Conservation (phyloP, 2,329 filamentous ascomycete species). For the Thielaviopsis populi region DNA sequence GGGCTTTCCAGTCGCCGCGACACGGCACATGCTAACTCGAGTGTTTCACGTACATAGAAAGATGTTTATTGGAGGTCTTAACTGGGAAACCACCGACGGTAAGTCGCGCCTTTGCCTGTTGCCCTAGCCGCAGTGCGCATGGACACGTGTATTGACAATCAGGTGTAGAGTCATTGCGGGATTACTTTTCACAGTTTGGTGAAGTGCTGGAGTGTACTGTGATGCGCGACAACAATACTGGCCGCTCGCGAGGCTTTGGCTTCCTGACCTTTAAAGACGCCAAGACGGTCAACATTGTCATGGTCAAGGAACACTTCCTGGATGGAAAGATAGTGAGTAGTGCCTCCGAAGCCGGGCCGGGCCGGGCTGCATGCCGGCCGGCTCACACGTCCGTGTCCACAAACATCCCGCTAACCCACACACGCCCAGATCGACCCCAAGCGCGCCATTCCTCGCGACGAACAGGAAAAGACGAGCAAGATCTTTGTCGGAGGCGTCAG, state of each 20-base stretch:
- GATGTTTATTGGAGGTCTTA: slow-evolving; percentile 98
- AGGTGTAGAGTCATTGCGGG: slow-evolving; percentile 70
- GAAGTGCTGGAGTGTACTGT: slow-evolving; percentile 97
- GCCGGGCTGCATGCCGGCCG: background rate
- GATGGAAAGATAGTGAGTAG: slow-evolving; percentile 93
- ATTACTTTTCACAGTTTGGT: slow-evolving; percentile 96
- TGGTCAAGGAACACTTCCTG: slow-evolving; percentile 98
- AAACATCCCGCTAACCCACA: background rate
- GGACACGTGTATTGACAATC: slow-evolving; percentile 2
- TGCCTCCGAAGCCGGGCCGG: too few species aligned
- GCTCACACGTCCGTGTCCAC: too few species aligned
- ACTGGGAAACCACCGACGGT: slow-evolving; percentile 99
- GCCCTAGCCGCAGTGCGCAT: background rate
- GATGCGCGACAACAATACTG: slow-evolving; percentile 93
- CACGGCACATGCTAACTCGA: background rate
- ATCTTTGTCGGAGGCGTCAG: slow-evolving; percentile 97
- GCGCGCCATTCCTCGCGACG: slow-evolving; percentile 88
- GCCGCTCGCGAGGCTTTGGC: slow-evolving; percentile 86
- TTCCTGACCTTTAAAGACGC: slow-evolving; percentile 97
- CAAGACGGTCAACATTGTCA: slow-evolving; percentile 95
- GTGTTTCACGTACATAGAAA: slow-evolving; percentile 45
- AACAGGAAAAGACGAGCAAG: slow-evolving; percentile 96
- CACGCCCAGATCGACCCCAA: slow-evolving; percentile 78
- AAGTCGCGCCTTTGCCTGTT: slow-evolving; percentile 29
- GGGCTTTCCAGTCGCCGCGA: background rate